Evolutionary conservation across 1,284 basidiomycete genomes (phyloP), one percentile per base, ranked within the genome.

Genomic region (Fomitopsis schrenkii): DNA sequence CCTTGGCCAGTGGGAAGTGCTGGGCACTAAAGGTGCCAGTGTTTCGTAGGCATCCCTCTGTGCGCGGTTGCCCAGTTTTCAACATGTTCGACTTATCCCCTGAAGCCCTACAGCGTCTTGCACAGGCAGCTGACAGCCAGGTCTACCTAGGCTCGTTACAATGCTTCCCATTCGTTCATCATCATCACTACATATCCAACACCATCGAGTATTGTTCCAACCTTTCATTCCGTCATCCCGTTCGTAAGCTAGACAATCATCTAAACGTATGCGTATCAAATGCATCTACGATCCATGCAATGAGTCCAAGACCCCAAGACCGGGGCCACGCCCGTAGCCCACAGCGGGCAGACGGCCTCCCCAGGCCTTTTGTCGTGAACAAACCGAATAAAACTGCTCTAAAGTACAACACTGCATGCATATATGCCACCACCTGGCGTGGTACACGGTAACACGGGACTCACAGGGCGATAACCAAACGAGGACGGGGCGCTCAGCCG

Each of bases 401-500:
- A 50, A 33, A 50, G 12, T 50, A 50, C 48, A 50, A 50, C 48
- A 50, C 28, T 45, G 42, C 42, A 45, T 22, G 42, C 42, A 15
- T n/a, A 45, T 45, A 14, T 6, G 42, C n/a, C 17, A 22, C 22
- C 41, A 19, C 42, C 15, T 8, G 19, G 45, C 38, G 12, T 15
- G 45, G 22, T 46, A 5, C 22, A 28, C 5, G 45, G 22, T 33
- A 1, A 12, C 28, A n/a, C 28, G 28, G 2, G 15, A 50, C 48
- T 28, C 48, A 26, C n/a, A 50, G 28, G 1, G 28, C 48, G 30
- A 40, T 15, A 12, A 8, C 38, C 10, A 33, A 22, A 33, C 10
- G 15, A 50, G 48, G 22, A 17, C 2, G 30, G n/a, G 14, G 8
- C 35, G 41, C 28, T 70, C 66, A 73, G 41, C 75, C 75, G 55